phyloP scores from a whole-genome alignment of 2,329 filamentous ascomycete species.

The Xylaria sp. region DNA sequence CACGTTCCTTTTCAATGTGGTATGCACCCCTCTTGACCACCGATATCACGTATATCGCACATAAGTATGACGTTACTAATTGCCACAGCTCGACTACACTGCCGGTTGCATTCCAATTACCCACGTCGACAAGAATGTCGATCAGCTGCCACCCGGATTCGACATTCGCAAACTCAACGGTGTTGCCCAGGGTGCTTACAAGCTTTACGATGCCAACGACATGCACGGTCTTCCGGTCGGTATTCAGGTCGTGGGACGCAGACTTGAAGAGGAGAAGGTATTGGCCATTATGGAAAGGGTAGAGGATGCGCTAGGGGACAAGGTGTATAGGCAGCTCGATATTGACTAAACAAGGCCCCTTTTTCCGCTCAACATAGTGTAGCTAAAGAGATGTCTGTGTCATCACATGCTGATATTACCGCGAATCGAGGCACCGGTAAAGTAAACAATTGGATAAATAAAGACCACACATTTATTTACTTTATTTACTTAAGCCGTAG shows the following conservation, averaged over 20 bases:
- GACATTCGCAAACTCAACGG: constrained; percentile 76
- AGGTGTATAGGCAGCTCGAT: constrained; percentile 64
- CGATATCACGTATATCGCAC: neutral
- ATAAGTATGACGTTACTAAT: constrained; percentile 21
- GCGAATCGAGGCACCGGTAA: too few relatives aligned
- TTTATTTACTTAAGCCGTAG: too few relatives aligned
- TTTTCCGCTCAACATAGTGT: too few relatives aligned
- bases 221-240: constrained; percentile 92
- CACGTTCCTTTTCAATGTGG: constrained; percentile 91
- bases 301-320: constrained; percentile 75
- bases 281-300: constrained; percentile 82
- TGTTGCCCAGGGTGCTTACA: constrained; percentile 84
- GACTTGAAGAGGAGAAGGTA: constrained; percentile 89
- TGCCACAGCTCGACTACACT: constrained; percentile 79
- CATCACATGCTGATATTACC: neutral
- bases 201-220: constrained; percentile 80
- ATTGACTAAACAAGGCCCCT: constrained; percentile 52
- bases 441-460: too few relatives aligned
- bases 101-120: constrained; percentile 86
- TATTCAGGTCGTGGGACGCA: constrained; percentile 82
- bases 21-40: constrained; percentile 55
- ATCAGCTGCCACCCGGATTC: constrained; percentile 72
- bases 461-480: neutral
- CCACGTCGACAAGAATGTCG: constrained; percentile 77
- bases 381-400: neutral